Conservation (phyloP, 768 basidiomycete species). For the Tephrocybe sp. region DNA sequence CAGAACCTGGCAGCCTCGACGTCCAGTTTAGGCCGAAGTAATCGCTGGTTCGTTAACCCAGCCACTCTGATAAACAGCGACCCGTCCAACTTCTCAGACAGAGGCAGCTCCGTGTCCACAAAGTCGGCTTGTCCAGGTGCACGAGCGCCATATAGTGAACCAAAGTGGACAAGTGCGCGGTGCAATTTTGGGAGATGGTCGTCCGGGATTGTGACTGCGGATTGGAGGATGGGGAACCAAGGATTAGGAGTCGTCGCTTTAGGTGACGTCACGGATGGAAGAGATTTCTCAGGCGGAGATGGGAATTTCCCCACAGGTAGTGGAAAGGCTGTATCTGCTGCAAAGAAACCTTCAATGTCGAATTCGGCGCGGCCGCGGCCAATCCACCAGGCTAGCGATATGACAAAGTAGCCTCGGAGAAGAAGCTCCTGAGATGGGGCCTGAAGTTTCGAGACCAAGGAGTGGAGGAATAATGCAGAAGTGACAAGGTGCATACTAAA, state of each 20-base stretch:
- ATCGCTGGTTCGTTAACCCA: constrained; percentile 46
- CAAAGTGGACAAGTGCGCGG: constrained; percentile 50
- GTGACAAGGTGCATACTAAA: constrained; percentile 57
- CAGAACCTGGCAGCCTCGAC: constrained; percentile 2
- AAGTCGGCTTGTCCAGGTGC: constrained; percentile 20
- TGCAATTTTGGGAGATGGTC: constrained; percentile 48
- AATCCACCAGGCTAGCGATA: constrained; percentile 49
- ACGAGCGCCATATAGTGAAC: constrained; percentile 42
- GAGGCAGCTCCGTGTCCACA: constrained; percentile 42
- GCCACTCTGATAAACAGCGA: constrained; percentile 62
- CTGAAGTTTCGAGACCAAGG: constrained; percentile 32
- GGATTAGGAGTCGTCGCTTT: constrained; percentile 46
- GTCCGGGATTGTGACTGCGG: constrained; percentile 53
- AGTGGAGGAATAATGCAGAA: constrained; percentile 54
- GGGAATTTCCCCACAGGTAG: constrained; percentile 21
- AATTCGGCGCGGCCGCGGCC: constrained; percentile 50
- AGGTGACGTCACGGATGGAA: constrained; percentile 29
- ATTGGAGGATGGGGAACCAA: constrained; percentile 56
- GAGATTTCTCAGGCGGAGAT: constrained; percentile 18
- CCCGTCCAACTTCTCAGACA: constrained; percentile 57
- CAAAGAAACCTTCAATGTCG: constrained; percentile 48
- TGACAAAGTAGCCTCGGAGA: constrained; percentile 51
- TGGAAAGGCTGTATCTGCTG: constrained; percentile 21
- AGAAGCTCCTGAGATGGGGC: constrained; percentile 41
- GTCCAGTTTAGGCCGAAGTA: constrained; percentile 10